Base-by-base conservation (phyloP, 805 yeast genomes). In the Metschnikowia cerradonensis region DNA sequence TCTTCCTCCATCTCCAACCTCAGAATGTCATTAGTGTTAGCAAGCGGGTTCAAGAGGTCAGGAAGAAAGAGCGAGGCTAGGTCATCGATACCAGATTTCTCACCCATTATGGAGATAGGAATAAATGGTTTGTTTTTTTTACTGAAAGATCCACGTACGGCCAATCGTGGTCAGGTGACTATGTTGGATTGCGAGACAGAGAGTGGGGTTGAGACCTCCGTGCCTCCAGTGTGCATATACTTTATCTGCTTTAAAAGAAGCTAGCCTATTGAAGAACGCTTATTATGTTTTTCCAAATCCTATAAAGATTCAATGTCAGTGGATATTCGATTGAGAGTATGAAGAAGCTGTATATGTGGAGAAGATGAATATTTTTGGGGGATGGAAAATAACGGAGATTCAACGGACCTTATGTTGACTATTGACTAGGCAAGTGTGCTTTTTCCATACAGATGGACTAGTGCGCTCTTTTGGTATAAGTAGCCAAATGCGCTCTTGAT, bases 61-160 rank as follows among this genome's bases (percentile, higher is more conserved):
- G 76, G 76, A 31, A 73, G 60, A 45, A 73, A 73, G 40, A 73
- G 61, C 38, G 76, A 65, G 42, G 77, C 70, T 20, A 73, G 62
- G 56, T 73, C 78, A 52, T 73, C 76, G 47, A 69, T 61, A 38
- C 63, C 55, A 30, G 62, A 63, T 53, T 66, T 58, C 20, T 53
- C 51, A 17, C 34, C 35, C 59, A 55, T 53, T 23, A 23, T 42
- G 36, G 41, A 23, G n/a, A 31, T 32, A 39, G 10, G 13, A 20
- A 8, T n/a, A 6, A 14, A 14, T 22, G 13, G 15, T n/a, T 22
- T 8, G 41, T n/a, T 14, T 5, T 15, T n/a, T 34, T 22, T 14
- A 30, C 11, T 33, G 2, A 10, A 8, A 40, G 10, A 15, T 20
- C 15, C 43, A 23, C 15, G 43, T 17, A 26, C 34, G 15, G 36